These are phyloP conservation scores for Scleroderma citrinum DNA, from an alignment of 768 basidiomycete species.

Conservation along the genomic window DNA sequence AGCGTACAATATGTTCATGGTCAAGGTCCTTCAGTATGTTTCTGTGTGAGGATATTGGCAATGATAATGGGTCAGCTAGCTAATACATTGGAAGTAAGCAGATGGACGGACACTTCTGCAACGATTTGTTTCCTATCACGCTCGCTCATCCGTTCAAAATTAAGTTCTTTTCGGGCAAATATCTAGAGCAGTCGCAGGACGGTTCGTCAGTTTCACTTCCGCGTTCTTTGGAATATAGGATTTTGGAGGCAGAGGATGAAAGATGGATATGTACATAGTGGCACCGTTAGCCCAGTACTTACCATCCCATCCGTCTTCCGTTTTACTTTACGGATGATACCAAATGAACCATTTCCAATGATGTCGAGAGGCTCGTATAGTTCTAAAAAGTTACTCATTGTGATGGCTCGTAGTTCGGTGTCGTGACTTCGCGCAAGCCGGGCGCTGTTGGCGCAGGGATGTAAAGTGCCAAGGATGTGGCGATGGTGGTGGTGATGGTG, in stretches of 20 bases:
- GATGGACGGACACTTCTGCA: constrained; percentile 82
- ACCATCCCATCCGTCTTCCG: constrained; percentile 80
- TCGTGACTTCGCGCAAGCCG: not conserved
- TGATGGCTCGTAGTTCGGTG: not conserved
- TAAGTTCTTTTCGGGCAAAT: constrained; percentile 91
- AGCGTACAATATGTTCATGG: constrained; percentile 95
- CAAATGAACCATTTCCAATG: constrained; percentile 96
- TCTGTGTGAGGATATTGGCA: constrained; percentile 34
- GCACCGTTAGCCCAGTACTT: constrained; percentile 27
- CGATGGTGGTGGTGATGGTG: too few relatives aligned
- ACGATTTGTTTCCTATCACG: constrained; percentile 95
- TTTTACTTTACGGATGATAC: constrained; percentile 92
- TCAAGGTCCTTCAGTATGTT: constrained; percentile 95
- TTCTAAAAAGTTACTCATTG: constrained; percentile 51
- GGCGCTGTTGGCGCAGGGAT: too few relatives aligned
- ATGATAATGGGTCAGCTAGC: not conserved
- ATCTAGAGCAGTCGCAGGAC: constrained; percentile 37
- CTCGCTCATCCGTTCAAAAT: constrained; percentile 96
- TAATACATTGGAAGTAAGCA: not conserved
- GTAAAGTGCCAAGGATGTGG: too few relatives aligned
- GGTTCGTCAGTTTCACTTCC: not conserved
- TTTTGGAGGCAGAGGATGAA: not conserved
- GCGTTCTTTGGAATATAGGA: not conserved
- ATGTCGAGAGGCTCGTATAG: constrained; percentile 84
- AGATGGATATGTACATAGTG: constrained; percentile 3